These are phyloP conservation scores for Wickerhamiella infanticola DNA, from an alignment of 1,139 yeast genomes.

Conservation along the genomic window DNA sequence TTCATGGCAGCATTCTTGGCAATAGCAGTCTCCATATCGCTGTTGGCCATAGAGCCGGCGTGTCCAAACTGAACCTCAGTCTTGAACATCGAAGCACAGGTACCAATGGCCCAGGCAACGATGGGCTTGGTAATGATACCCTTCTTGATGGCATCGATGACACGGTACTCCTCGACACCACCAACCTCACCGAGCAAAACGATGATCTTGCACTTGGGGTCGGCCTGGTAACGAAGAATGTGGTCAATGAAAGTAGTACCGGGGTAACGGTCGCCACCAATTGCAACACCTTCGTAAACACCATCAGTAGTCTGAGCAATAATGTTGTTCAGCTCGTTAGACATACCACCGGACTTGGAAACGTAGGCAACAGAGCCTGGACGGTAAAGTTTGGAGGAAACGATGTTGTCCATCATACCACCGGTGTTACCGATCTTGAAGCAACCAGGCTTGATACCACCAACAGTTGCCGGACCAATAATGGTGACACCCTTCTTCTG, in stretches of 20 bases:
- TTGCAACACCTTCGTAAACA: conserved; percentile 34
- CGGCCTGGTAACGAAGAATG: conserved; percentile 31
- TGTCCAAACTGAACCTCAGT: conserved; percentile 36
- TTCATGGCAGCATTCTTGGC: conserved; percentile 33
- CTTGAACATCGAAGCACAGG: conserved; percentile 34
- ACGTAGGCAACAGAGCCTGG: conserved; percentile 35
- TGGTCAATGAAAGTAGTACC: conserved; percentile 35
- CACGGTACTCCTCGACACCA: conserved; percentile 35
- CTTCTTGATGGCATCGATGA: conserved; percentile 31
- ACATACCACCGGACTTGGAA: conserved; percentile 36
- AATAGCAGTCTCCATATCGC: conserved; percentile 31
- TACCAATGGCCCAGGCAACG: conserved; percentile 36
- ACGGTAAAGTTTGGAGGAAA: conserved; percentile 33
- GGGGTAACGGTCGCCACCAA: conserved; percentile 36
- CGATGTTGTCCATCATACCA: conserved; percentile 37
- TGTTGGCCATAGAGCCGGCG: conserved; percentile 35
- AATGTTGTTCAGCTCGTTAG: conserved; percentile 34
- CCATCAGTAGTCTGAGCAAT: conserved; percentile 32
- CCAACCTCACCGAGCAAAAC: conserved; percentile 34
- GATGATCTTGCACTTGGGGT: conserved; percentile 32
- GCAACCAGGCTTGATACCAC: conserved; percentile 36
- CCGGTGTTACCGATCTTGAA: conserved; percentile 37
- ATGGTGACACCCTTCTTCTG: conserved; percentile 32
- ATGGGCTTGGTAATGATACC: conserved; percentile 32
- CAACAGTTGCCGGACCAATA: conserved; percentile 36